Conservation (phyloP, 306 rosid genomes). For the Mimosa pudica region DNA sequence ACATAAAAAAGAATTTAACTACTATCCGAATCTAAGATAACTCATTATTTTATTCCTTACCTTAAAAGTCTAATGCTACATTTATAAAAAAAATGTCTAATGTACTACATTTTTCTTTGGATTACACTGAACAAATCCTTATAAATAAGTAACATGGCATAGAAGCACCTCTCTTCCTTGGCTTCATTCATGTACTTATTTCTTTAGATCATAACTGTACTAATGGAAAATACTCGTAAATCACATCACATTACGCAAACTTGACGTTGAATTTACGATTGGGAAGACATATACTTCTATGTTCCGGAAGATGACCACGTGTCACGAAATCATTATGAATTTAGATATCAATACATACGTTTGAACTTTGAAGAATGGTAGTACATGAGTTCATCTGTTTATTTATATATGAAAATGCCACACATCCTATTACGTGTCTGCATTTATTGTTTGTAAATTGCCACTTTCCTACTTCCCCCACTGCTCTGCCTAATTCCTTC, state of each 20-base stretch:
- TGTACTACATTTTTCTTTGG: background rate
- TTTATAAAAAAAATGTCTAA: too few species aligned
- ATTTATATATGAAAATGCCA: slow-evolving; percentile 18
- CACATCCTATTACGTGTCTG: slow-evolving; percentile 56
- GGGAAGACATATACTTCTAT: slow-evolving; percentile 33
- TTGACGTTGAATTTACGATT: slow-evolving; percentile 49
- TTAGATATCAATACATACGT: slow-evolving; percentile 40
- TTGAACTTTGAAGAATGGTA: slow-evolving; percentile 44
- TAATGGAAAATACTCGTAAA: background rate
- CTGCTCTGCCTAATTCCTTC: background rate
- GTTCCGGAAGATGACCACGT: slow-evolving; percentile 46
- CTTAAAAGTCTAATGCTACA: background rate
- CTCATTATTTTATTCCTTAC: background rate
- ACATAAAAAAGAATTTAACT: background rate
- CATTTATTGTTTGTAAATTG: slow-evolving; percentile 57
- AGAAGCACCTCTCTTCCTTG: background rate
- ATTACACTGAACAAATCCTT: background rate
- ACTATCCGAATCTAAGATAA: background rate
- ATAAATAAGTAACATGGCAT: background rate
- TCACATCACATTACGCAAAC: slow-evolving; percentile 20
- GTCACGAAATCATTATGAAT: slow-evolving; percentile 18
- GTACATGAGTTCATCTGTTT: slow-evolving; percentile 39
- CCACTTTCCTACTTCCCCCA: slow-evolving; percentile 41
- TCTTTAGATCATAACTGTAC: background rate
- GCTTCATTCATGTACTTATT: background rate